These are phyloP conservation scores for Aspergillus pseudotamarii DNA, from an alignment of 2,329 filamentous ascomycete genomes.

Conservation along the genomic window DNA sequence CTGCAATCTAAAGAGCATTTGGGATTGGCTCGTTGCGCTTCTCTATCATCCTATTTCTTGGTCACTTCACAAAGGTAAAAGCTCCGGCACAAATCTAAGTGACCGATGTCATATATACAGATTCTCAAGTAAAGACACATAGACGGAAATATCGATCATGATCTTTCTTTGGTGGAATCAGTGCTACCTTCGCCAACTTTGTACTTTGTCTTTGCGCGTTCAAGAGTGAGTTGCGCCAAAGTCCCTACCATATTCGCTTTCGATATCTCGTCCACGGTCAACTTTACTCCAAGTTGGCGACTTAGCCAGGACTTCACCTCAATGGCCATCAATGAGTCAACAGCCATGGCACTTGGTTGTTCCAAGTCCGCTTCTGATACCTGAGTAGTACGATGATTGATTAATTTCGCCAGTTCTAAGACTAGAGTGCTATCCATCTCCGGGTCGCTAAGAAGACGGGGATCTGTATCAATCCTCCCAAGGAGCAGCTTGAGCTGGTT, in stretches of 20 bases:
- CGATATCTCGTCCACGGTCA: not conserved
- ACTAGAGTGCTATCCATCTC: no score
- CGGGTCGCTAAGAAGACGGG: no score
- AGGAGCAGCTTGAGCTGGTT: not conserved
- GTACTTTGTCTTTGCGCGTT: not conserved
- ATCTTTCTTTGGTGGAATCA: not conserved
- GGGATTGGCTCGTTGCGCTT: no score
- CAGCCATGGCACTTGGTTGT: not conserved
- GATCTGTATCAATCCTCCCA: no score
- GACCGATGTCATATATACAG: no score
- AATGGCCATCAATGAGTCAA: not conserved
- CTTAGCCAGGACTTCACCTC: not conserved
- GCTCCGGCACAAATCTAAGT: no score
- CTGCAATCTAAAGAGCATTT: no score
- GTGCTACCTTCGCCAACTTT: not conserved
- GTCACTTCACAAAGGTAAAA: no score
- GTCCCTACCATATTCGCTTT: not conserved
- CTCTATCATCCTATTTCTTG: no score
- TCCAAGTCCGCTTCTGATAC: no score
- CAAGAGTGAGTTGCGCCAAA: not conserved
- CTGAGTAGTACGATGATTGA: no score
- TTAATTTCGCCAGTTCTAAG: no score
- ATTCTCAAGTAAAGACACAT: not conserved
- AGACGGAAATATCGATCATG: not conserved
- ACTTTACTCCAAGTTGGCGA: not conserved